These are phyloP conservation scores for Pseudogymnoascus sp. DNA, from an alignment of 2,329 filamentous ascomycete species.

Conservation along the genomic window DNA sequence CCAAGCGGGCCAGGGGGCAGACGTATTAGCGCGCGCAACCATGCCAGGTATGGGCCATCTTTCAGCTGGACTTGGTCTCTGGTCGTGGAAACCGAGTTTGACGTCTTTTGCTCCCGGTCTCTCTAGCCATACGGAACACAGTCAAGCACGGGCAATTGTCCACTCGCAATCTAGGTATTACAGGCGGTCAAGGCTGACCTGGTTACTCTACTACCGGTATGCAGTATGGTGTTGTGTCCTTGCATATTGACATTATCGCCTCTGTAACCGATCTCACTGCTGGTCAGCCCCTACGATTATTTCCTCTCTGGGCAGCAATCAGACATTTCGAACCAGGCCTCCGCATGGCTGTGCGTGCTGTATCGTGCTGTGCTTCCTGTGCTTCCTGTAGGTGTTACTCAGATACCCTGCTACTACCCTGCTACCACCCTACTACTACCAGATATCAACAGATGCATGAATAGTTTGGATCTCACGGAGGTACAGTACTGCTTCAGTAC, in stretches of 20 bases:
- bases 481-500: not conserved
- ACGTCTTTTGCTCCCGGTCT: not conserved
- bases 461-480: not conserved
- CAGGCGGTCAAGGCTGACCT: conserved; percentile 4
- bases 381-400: not conserved
- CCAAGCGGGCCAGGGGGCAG: conserved; percentile 1
- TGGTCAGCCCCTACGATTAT: conserved; percentile 10
- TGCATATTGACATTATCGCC: conserved; percentile 1
- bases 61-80: conserved; percentile 2
- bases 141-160: not conserved
- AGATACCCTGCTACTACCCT: not conserved
- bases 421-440: too few species aligned
- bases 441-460: conserved; percentile 7
- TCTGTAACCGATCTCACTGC: not conserved
- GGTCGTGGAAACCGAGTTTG: not conserved
- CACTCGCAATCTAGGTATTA: not conserved
- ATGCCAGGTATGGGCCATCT: not conserved
- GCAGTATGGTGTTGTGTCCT: not conserved
- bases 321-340: conserved; percentile 1
- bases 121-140: not conserved
- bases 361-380: not conserved
- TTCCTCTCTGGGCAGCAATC: not conserved
- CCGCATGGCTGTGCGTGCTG: conserved; percentile 5
- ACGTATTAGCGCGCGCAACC: not conserved
- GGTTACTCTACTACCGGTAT: not conserved